Conservation (phyloP, 768 basidiomycete genomes). For the Russula abietina region DNA sequence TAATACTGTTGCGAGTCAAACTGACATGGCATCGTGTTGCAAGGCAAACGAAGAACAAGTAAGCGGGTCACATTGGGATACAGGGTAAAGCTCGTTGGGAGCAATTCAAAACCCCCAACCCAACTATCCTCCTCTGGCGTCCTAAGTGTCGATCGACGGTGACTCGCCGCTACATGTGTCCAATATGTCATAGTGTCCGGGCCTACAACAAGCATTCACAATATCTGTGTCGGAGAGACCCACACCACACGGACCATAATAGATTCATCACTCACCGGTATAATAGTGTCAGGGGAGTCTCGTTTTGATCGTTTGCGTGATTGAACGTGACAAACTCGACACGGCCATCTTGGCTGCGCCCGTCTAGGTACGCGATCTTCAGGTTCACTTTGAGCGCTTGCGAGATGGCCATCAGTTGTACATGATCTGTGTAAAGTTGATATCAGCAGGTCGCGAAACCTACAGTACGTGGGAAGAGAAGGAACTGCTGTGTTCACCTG, state of each 20-base stretch:
- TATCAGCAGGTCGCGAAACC: background rate
- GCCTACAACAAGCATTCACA: constrained; percentile 39
- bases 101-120: background rate
- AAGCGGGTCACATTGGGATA: constrained; percentile 14
- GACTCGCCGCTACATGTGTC: constrained; percentile 30
- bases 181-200: constrained; percentile 86
- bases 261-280: constrained; percentile 56
- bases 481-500: constrained; percentile 41
- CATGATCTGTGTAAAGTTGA: constrained; percentile 49
- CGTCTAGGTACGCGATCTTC: constrained; percentile 77
- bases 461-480: background rate
- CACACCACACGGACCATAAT: background rate
- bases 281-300: constrained; percentile 57
- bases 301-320: constrained; percentile 39
- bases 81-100: no score
- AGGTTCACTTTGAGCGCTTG: constrained; percentile 61
- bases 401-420: constrained; percentile 73
- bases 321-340: constrained; percentile 68
- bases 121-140: background rate
- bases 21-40: background rate
- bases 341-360: constrained; percentile 40
- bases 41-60: constrained; percentile 42
- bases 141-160: background rate
- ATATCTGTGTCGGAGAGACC: constrained; percentile 2
- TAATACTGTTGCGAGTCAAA: background rate